Evolutionary conservation across 805 yeast genomes (phyloP).

Genomic region (Teunomyces tritomae): DNA sequence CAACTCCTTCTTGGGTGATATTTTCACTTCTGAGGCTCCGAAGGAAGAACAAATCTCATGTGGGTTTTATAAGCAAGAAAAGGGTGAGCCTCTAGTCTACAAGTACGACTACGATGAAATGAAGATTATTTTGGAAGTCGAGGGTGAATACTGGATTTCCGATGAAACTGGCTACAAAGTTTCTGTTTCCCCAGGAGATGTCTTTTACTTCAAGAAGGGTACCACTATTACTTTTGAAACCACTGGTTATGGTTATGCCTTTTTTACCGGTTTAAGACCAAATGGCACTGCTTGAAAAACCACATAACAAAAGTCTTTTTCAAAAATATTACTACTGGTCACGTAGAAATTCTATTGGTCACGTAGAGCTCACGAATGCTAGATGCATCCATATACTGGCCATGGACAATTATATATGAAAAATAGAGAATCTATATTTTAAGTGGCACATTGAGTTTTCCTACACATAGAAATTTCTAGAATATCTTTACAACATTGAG

Average conservation of each 20-base stretch:
- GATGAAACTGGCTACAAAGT: conserved; percentile 65
- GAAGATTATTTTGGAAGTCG: conserved; percentile 68
- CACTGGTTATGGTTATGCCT: conserved; percentile 64
- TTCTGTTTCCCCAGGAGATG: conserved; percentile 61
- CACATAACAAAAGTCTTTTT: too few species aligned
- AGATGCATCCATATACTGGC: too few species aligned
- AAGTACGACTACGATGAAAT: conserved; percentile 53
- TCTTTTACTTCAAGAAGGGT: conserved; percentile 66
- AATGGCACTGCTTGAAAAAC: conserved; percentile 14
- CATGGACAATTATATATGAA: too few species aligned
- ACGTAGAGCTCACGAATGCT: too few species aligned
- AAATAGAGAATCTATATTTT: too few species aligned
- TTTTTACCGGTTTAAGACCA: conserved; percentile 60
- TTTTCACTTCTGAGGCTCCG: conserved; percentile 59
- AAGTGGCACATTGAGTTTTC: background rate
- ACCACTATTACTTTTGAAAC: conserved; percentile 58
- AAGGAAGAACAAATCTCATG: conserved; percentile 57
- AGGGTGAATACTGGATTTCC: conserved; percentile 58
- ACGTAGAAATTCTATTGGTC: too few species aligned
- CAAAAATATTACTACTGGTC: too few species aligned
- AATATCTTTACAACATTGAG: background rate
- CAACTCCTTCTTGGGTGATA: conserved; percentile 69
- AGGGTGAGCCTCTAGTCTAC: conserved; percentile 69
- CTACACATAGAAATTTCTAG: conserved; percentile 3
- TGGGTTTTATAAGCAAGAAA: conserved; percentile 70